Evolutionary conservation across 139 green algal species (phyloP), one percentile per base, ranked within the genome.

Genomic region (Coccomyxa sp.): DNA sequence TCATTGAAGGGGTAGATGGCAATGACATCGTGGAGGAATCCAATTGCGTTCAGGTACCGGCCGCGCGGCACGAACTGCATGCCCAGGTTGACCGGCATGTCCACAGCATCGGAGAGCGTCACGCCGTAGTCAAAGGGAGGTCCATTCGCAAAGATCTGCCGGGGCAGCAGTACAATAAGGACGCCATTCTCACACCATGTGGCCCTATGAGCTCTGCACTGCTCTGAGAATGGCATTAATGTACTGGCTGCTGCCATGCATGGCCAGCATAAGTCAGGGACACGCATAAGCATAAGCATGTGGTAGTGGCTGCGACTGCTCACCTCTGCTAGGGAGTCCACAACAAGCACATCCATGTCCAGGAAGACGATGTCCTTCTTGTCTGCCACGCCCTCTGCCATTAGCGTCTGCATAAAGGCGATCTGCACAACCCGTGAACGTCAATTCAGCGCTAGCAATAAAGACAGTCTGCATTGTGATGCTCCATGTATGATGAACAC

Each of bases 1-100:
- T 74, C 69, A 41, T 74, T 40, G 69, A 74, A 74, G 69, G 69
- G 69, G 69, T 74, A 74, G 33, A 74, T 34, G 1, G 29, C 34
- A 12, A 40, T 27, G 33, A 74, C 69, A 34, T 27, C 69, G 1
- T 41, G 14, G 33, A 74, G 69, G 33, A 74, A 40, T 0, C 9
- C 33, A 14, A 74, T 74, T 31, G 69, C 69, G 2, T 8, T 9
- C 16, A 27, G 34, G 34, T 44, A 50, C 33, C 14, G 69, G 24
- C 69, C 34, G 34, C 34, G 34, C 34, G 33, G 34, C 69, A 74
- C 69, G 2, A 74, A 41, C 69, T 74, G 69, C 34, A 74, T 34
- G 9, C 69, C 69, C 69, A 74, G 27, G 34, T 74, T 74, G 69
- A 74, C 41, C 10, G 69, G 69, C 69, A 74, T 74, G 34, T 40